phyloP scores from a whole-genome alignment of 2,329 filamentous ascomycete genomes.

The Hymenoscyphus scutula region DNA sequence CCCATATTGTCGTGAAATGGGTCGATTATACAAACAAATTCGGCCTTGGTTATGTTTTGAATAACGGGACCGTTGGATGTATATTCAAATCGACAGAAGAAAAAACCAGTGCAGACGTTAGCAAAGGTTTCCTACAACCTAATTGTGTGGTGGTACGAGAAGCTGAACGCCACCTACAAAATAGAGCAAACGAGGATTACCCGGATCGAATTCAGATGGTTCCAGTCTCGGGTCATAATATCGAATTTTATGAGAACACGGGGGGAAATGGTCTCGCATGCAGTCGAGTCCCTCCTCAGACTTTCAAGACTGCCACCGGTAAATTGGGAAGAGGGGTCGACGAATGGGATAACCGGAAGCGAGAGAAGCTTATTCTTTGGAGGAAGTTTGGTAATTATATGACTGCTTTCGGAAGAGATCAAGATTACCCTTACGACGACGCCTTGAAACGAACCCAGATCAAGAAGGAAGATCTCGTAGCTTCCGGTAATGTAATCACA shows the following conservation, averaged over 20 bases:
- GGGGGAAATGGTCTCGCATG: constrained; percentile 61
- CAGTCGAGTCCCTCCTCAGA: constrained; percentile 62
- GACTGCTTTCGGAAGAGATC: constrained; percentile 71
- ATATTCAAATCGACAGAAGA: constrained; percentile 54
- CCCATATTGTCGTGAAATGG: constrained; percentile 73
- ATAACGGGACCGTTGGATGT: constrained; percentile 77
- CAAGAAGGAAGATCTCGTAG: constrained; percentile 38
- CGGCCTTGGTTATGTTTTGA: constrained; percentile 78
- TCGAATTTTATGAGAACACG: constrained; percentile 74
- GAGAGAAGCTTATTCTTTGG: constrained; percentile 65
- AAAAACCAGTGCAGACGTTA: constrained; percentile 43
- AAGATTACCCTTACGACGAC: constrained; percentile 52
- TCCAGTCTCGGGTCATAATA: constrained; percentile 57
- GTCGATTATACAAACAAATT: constrained; percentile 88
- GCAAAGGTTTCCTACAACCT: constrained; percentile 57
- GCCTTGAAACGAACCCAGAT: constrained; percentile 35
- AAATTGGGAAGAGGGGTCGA: constrained; percentile 62
- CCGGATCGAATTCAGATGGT: constrained; percentile 58
- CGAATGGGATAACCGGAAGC: constrained; percentile 63
- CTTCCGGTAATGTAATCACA: constrained; percentile 59
- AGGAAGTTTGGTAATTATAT: constrained; percentile 75
- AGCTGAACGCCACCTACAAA: constrained; percentile 68
- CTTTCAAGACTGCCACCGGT: constrained; percentile 55
- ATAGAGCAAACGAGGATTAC: constrained; percentile 55
- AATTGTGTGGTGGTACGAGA: constrained; percentile 70